A percentile compares a stretch with the other conserved stretches of the same genome.
phyloP scores from a whole-genome alignment of 192 early-diverging fungal species.

The Coemansia sp. region DNA sequence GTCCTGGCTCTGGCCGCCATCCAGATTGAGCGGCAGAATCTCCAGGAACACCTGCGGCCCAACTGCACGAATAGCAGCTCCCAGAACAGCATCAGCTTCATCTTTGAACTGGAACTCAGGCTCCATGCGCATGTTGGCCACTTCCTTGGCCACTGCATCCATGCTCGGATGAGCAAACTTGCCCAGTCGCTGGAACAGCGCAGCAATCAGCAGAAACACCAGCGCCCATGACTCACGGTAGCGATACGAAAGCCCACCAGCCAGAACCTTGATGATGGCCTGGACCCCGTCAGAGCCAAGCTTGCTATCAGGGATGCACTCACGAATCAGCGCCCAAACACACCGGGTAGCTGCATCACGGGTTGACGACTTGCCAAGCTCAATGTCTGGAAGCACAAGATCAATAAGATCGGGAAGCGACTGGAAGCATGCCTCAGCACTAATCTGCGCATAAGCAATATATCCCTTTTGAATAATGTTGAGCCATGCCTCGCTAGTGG shows the following conservation, averaged over 20 bases:
- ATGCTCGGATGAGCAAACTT: constrained; percentile 59
- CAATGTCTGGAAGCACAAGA: constrained; percentile 64
- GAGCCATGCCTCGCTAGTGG: constrained; percentile 81
- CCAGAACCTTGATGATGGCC: constrained; percentile 54
- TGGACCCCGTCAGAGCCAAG: constrained; percentile 62
- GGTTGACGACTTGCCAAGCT: constrained; percentile 62
- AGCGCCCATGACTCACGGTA: constrained; percentile 83
- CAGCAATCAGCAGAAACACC: constrained; percentile 73
- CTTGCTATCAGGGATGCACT: constrained; percentile 76
- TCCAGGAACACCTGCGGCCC: constrained; percentile 77
- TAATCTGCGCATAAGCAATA: constrained; percentile 62
- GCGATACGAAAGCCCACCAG: constrained; percentile 68
- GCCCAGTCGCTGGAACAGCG: constrained; percentile 77
- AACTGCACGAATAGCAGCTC: constrained; percentile 74
- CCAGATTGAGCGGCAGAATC: constrained; percentile 83
- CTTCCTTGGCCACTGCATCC: constrained; percentile 57
- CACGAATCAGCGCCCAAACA: constrained; percentile 65
- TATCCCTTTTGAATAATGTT: constrained; percentile 76
- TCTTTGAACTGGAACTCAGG: constrained; percentile 81
- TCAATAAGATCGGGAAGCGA: constrained; percentile 60
- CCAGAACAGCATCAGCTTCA: constrained; percentile 79
- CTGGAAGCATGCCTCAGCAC: constrained; percentile 52
- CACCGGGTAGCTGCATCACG: constrained; percentile 67
- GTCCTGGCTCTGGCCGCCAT: constrained; percentile 45
- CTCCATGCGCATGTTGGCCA: constrained; percentile 81